Conservation (phyloP, 345 rosid genomes). For the Bretschneidera sinensis region DNA sequence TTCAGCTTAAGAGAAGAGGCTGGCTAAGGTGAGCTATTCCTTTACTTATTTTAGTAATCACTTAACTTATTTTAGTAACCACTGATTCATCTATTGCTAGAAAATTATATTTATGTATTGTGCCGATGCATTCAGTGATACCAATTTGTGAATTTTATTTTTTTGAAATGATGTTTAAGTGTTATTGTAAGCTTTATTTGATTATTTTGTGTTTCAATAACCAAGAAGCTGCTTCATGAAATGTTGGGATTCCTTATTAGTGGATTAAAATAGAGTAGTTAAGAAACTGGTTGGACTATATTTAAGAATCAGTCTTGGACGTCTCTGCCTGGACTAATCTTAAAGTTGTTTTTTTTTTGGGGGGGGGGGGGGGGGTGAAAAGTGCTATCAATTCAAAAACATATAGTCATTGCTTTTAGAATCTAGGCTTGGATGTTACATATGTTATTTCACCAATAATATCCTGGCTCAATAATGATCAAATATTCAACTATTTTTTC, state of each 20-base stretch:
- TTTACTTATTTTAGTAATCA: background rate
- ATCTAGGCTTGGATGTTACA: background rate
- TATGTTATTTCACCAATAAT: background rate
- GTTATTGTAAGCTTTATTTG: no score
- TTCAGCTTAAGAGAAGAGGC: constrained; percentile 96
- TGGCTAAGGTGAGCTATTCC: constrained; percentile 75
- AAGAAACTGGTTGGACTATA: no score
- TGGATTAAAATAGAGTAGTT: no score
- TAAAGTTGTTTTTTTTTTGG: no score
- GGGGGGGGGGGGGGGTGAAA: no score
- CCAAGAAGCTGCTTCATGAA: no score
- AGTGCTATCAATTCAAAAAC: background rate
- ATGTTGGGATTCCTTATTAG: no score
- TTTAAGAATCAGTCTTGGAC: background rate
- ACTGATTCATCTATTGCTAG: constrained; percentile 5
- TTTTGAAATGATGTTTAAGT: no score
- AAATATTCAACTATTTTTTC: no score
- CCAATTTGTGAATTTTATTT: no score
- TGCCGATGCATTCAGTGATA: background rate
- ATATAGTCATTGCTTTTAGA: background rate
- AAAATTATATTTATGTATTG: background rate
- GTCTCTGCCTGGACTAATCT: background rate
- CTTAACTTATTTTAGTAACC: background rate
- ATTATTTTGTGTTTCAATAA: no score
- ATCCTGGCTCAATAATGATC: background rate